Conservation (phyloP, 2,329 filamentous ascomycete species). For the Scedosporium dehoogii region DNA sequence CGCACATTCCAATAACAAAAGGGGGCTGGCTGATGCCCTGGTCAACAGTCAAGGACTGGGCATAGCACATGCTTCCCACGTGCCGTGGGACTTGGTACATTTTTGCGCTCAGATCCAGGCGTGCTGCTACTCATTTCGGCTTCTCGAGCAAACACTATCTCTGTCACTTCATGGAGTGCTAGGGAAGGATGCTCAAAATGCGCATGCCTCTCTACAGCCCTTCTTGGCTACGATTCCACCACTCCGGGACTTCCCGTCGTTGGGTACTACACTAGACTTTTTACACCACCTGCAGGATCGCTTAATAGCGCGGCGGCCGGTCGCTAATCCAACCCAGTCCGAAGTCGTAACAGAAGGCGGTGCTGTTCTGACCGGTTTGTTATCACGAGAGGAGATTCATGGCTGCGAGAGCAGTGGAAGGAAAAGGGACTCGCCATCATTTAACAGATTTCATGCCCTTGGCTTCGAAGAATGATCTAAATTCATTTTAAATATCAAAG, state of each 20-base stretch:
- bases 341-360: not conserved
- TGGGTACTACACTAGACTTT: conserved; percentile 5
- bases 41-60: not conserved
- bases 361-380: not conserved
- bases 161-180: conserved; percentile 3
- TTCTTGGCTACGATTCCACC: conserved; percentile 6
- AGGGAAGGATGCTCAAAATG: not conserved
- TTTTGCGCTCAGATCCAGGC: conserved; percentile 49
- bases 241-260: conserved; percentile 7
- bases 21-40: not conserved
- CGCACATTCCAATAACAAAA: conserved; percentile 18
- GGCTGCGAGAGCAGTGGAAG: not conserved
- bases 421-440: not conserved
- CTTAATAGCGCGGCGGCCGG: not conserved
- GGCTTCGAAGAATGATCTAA: not conserved
- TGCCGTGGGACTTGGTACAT: conserved; percentile 50
- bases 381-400: not conserved
- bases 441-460: not conserved
- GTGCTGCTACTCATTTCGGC: conserved; percentile 30
- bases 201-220: not conserved
- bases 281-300: not conserved
- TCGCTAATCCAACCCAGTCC: not conserved
- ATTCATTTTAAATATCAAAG: too few relatives aligned
- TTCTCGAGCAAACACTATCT: conserved; percentile 27
- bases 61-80: not conserved